Base-by-base conservation (phyloP, 345 rosid genomes). In the Psidium guajava region DNA sequence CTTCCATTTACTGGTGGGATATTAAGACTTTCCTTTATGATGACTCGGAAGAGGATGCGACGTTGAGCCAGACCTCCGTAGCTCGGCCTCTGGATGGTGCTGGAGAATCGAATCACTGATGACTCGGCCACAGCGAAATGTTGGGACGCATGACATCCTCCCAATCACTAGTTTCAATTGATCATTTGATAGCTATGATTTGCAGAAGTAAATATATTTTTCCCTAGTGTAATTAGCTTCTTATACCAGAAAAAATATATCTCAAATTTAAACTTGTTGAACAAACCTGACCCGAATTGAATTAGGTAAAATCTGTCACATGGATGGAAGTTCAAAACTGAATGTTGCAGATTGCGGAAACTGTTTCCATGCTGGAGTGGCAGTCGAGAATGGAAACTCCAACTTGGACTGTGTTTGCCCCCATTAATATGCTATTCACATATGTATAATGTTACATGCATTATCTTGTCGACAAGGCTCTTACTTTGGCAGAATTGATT, bases 1-100 rank as follows among this genome's bases (percentile, higher is more conserved):
- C 8, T 58, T n/a, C n/a, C 18, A 1, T n/a, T 58, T 0, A 0
- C n/a, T 2, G 6, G 32, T 1, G 16, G 15, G 0, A 0, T 11
- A 7, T 0, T 5, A 0, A 58, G 16, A 5, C 69, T 14, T 11
- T 3, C 69, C 27, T 58, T 58, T 0, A 5, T 12, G 32, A 58
- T 58, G 69, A 58, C 28, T 3, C 8, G 36, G 18, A 59, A 27
- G 36, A 59, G 3, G 18, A 27, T 0, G 8, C 9, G 8, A n/a
- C 16, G 73, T 1, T 20, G 8, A n/a, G 5, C 73, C 18, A 1
- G 73, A 27, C 20, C 73, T 59, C 73, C 36, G 73, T 16, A 13
- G 1, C 9, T 59, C 36, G 20, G 73, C 40, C 18, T 3, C 6
- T 6, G 20, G 73, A n/a, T 27, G 73, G 36, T 27, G 73, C 73